Evolutionary conservation across 805 yeast species (phyloP), one percentile per base, ranked within the genome.

Genomic region (Saccharomycopsis amapae): DNA sequence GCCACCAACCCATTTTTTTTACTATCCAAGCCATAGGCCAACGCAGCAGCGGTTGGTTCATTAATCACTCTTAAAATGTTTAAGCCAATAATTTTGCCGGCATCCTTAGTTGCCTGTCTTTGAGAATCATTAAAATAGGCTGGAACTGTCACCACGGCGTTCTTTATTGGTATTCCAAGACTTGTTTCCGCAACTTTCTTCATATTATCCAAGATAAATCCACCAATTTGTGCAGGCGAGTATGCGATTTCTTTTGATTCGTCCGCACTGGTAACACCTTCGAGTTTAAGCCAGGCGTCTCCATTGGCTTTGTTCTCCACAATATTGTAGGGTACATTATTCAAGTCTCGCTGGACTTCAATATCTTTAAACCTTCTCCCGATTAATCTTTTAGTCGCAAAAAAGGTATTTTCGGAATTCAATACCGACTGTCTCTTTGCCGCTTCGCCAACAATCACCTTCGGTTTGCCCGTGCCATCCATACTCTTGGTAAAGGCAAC

Each of bases 41-140:
- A 70, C 13, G 90, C 90, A 24, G 93, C 90, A 9, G 90, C 90
- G 20, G 93, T 84, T 34, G 93, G 93, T 63, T 84, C 93, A 62
- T 84, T 84, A 26, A 84, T 74, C 38, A 84, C 88, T 61, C 94
- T 69, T 55, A 83, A 63, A 24, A 84, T 84, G 48, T 83, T 79
- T 54, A 84, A 63, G 22, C 90, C 90, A n/a, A 83, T 84, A 54
- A 81, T 65, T 56, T 72, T 69, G 28, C 90, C 94, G 0, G 90
- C 85, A 58, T 73, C 74, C 59, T 83, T 81, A n/a, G 93, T 84
- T 4, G 90, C 89, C 60, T 79, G 88, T 62, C 93, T 72, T 62
- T 83, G 93, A 17, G 84, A 71, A 62, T 83, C 90, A 62, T 83
- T 82, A 67, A 84, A 84, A 60, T 84, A 84, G 5, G 90, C 90